Evolutionary conservation across 768 basidiomycete genomes (phyloP).

Genomic region (Tulasnella sp.): DNA sequence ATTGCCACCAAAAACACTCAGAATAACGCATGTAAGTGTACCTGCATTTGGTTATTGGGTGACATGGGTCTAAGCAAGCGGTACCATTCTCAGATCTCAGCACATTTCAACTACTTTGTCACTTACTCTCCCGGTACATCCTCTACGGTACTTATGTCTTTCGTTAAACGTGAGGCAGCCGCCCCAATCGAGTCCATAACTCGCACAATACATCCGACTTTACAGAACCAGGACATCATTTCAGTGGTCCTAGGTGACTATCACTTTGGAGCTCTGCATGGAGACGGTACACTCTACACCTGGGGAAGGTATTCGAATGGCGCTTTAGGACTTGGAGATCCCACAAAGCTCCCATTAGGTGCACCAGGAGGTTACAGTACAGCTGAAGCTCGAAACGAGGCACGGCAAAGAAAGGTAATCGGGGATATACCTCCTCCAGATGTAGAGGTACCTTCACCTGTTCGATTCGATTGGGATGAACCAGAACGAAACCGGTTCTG

Average conservation of each 20-base stretch:
- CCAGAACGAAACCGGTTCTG: not conserved
- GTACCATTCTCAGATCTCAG: constrained; percentile 44
- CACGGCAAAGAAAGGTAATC: no score
- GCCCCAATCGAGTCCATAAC: not conserved
- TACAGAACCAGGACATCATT: not conserved
- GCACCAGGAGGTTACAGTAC: not conserved
- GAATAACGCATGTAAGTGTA: constrained; percentile 77
- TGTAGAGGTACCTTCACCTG: not conserved
- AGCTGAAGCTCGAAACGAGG: no score
- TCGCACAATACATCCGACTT: no score
- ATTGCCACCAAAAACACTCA: no score
- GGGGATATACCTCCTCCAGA: not conserved
- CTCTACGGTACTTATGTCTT: constrained; percentile 46
- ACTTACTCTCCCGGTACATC: constrained; percentile 60
- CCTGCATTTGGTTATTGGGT: not conserved
- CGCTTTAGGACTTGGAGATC: not conserved
- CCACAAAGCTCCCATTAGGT: not conserved
- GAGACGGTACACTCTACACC: not conserved
- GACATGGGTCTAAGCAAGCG: constrained; percentile 13
- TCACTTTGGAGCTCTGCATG: not conserved
- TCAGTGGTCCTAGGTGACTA: not conserved
- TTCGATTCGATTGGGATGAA: not conserved
- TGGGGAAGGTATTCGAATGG: not conserved
- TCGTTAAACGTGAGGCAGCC: no score
- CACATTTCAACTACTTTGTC: constrained; percentile 68